A percentile compares a stretch with the other conserved stretches of the same genome.
These are phyloP conservation scores for Agaricales sp. DNA, from an alignment of 1,284 basidiomycete genomes.

Conservation along the genomic window DNA sequence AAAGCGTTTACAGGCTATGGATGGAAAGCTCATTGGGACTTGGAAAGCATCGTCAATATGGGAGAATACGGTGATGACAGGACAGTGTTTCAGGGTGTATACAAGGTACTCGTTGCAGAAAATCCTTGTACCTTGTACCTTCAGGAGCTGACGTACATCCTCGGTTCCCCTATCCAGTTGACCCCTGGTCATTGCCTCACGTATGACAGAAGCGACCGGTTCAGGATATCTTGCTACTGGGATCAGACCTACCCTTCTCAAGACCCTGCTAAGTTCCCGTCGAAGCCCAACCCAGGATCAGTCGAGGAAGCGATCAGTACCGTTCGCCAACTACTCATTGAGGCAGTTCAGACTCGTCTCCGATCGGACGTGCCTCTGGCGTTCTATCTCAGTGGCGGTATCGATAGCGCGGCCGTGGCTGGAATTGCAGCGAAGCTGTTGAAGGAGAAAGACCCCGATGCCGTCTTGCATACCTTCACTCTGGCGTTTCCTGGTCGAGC, in stretches of 20 bases:
- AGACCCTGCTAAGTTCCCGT: neutral
- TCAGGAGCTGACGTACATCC: no score
- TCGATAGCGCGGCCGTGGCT: slow-evolving; percentile 13
- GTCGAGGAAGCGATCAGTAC: slow-evolving; percentile 9
- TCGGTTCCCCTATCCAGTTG: slow-evolving; percentile 2
- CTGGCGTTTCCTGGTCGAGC: slow-evolving; percentile 9
- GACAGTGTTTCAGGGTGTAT: slow-evolving; percentile 14
- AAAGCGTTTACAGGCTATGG: slow-evolving; percentile 14
- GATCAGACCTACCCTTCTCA: slow-evolving; percentile 8
- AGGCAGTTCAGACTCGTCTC: slow-evolving; percentile 9
- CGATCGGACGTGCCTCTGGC: slow-evolving; percentile 9
- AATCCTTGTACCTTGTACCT: neutral
- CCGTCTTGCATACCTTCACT: slow-evolving; percentile 8
- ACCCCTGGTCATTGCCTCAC: slow-evolving; percentile 7
- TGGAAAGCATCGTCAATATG: slow-evolving; percentile 14
- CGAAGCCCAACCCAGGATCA: slow-evolving; percentile 2
- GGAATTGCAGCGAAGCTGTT: slow-evolving; percentile 11
- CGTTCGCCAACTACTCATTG: slow-evolving; percentile 8
- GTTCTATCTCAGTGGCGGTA: slow-evolving; percentile 14
- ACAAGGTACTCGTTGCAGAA: slow-evolving; percentile 8
- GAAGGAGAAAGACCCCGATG: slow-evolving; percentile 8
- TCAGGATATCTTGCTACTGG: slow-evolving; percentile 9
- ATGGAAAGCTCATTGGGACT: slow-evolving; percentile 15
- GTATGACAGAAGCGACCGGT: slow-evolving; percentile 4
- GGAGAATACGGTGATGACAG: slow-evolving; percentile 13